These are phyloP conservation scores for Phytophthora melonis DNA, from an alignment of 352 stramenopile species.

Conservation along the genomic window DNA sequence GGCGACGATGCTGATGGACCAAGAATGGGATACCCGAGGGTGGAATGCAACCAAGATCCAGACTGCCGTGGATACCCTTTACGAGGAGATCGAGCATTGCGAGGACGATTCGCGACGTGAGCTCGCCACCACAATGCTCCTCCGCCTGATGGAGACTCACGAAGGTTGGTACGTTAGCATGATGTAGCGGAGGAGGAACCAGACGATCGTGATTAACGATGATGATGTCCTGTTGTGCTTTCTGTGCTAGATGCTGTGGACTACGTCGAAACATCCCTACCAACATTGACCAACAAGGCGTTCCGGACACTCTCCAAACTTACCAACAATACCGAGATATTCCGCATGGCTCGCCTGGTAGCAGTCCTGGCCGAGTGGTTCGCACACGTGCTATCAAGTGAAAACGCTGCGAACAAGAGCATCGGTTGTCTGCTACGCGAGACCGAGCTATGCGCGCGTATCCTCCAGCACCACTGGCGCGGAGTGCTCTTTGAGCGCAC, in stretches of 20 bases:
- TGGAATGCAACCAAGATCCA: constrained; percentile 75
- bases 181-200: neutral
- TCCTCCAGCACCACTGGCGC: constrained; percentile 83
- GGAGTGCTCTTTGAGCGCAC: constrained; percentile 68
- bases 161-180: constrained; percentile 52
- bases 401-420: constrained; percentile 71
- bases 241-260: constrained; percentile 50
- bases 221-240: neutral
- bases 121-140: constrained; percentile 76
- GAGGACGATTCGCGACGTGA: constrained; percentile 50
- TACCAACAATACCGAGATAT: constrained; percentile 62
- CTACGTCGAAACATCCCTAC: constrained; percentile 73
- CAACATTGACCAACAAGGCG: constrained; percentile 77
- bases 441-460: constrained; percentile 70
- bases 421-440: constrained; percentile 65
- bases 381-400: constrained; percentile 56
- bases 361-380: constrained; percentile 73
- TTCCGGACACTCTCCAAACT: constrained; percentile 72
- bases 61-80: constrained; percentile 71
- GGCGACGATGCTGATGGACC: constrained; percentile 80
- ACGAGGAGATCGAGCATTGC: constrained; percentile 67
- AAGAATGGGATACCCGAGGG: constrained; percentile 81
- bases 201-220: neutral
- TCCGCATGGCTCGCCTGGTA: constrained; percentile 62
- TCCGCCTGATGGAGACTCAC: constrained; percentile 71